Evolutionary conservation across 768 basidiomycete genomes (phyloP), one percentile per base, ranked within the genome.

Genomic region (Lentinus brumalis): DNA sequence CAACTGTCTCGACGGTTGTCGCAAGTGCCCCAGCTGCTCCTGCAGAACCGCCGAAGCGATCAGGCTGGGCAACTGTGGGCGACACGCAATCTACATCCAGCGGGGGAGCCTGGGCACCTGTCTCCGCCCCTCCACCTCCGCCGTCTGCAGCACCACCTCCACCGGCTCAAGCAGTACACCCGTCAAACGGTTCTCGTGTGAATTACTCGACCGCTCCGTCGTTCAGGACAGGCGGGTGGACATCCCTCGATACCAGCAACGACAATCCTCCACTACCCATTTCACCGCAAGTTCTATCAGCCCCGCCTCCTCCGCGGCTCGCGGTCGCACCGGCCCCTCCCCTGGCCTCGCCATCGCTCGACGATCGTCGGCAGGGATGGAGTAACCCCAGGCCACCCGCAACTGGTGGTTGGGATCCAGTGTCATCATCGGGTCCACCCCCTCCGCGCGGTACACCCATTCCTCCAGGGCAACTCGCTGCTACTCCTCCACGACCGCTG

Each of bases 181-280:
- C 26, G 12, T 29, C 26, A 18, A 18, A 18, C 26, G 29, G 12
- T 26, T 7, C 18, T 49, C 54, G 63, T 59, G 66, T 50, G 30
- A 58, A 62, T 40, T 65, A 63, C 50, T 56, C 57, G 60, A 52
- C 71, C 10, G 76, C 81, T 29, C 80, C 86, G 16, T 65, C 76
- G 10, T 89, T 88, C 70, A 79, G 85, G 47, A 77, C 82, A 11
- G 87, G 79, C 50, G 88, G 89, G 16, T 89, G 86, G 84, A 84
- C 87, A 9, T 83, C 84, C 39, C 76, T 91, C 29, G 89, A 88
- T 60, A 80, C 80, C 2, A 75, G 79, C 21, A 78, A 60, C 51
- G 46, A 50, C 21, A 49, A 55, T n/a, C 45, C 52, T 14, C 10
- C 59, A 29, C 21, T 11, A 16, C n/a, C 21, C 46, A 15, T 30